Base-by-base conservation (phyloP, 2,329 filamentous ascomycete species). In the Aureobasidium zeae region DNA sequence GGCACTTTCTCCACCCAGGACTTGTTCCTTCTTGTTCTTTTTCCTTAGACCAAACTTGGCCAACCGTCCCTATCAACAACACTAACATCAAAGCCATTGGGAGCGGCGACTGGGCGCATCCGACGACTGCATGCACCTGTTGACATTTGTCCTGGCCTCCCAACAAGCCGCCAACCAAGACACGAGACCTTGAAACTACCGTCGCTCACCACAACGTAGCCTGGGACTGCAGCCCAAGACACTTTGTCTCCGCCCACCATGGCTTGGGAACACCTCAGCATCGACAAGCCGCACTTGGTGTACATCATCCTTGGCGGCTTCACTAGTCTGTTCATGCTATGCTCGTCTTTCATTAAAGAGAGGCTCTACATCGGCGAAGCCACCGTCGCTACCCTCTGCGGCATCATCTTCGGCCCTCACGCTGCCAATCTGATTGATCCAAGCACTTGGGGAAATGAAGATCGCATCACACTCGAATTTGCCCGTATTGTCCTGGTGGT, bases 261-360 rank as follows among this genome's bases (percentile, higher is more conserved):
- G 83, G 80, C 79, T 49, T 88, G 83, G 83, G 74, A 81, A 35
- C 82, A 88, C 54, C 73, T 89, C 42, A 79, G 80, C 49, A 81
- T 96, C 69, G 95, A 93, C 67, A 84, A 82, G 72, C 86, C 91
- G 57, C 91, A 98, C 72, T 66, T 96, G 85, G 91, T 94, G 52
- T 98, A 98, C 67, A 86, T 96, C 67, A 95, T 98, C 66, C 72
- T 98, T 45, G 91, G 91, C 57, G 91, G 89, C 63, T 98, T 98
- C 70, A 98, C 91, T 54, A 87, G 83, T 48, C 71, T 98, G 56
- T 98, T 98, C 70, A 98, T 98, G 91, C 73, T 98, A 48, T 94
- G 87, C 65, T 98, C 91, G 48, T 86, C 93, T 44, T 80, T 96
- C 59, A 94, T 98, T 69, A 98, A 98, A 72, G 91, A 98, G 72